Base-by-base conservation (phyloP, 176 grass and related monocot species). In the Carex kokanica region DNA sequence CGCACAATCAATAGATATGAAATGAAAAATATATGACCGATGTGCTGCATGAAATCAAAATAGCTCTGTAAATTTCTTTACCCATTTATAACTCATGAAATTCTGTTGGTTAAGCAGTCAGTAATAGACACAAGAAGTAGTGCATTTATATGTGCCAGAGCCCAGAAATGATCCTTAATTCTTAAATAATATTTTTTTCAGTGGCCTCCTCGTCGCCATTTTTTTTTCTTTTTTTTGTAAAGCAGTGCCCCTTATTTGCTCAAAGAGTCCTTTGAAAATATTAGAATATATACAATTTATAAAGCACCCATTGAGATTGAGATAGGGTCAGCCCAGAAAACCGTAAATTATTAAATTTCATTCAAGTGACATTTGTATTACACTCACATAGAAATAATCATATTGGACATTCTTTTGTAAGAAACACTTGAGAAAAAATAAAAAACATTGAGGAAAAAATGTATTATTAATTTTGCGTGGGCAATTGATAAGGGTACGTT, bases 141-240 rank as follows among this genome's bases (percentile, higher is more conserved):
- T 41, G 66, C n/a, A 70, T n/a, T 31, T n/a, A 41, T 7, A 74
- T 54, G 0, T 55, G 73, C 15, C 73, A 77, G 27, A 27, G 27
- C 27, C 27, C 27, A 27, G 23, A 77, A 77, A 5, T 31, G 16
- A 55, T 77, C 14, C 21, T 20, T 20, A 17, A 15, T 74, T 74
- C 11, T 25, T 74, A 52, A 74, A 74, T 11, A 74, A 52, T 52
- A 14, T 52, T 15, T 6, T 6, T 47, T 55, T 77, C 2, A 77
- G 73, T 77, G 73, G 73, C 73, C 24, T 16, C 23, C 73, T 55
- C 49, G 21, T 77, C 49, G 47, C 73, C 73, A 77, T 14, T 77
- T 77, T 14, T 52, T 74, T 27, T 25, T 43, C 11, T 16, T 74
- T 43, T 74, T 14, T n/a, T 51, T 47, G 4, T 31, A 77, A 77